Conservation (phyloP, 352 stramenopile species). For the Pythium phragmiticola region DNA sequence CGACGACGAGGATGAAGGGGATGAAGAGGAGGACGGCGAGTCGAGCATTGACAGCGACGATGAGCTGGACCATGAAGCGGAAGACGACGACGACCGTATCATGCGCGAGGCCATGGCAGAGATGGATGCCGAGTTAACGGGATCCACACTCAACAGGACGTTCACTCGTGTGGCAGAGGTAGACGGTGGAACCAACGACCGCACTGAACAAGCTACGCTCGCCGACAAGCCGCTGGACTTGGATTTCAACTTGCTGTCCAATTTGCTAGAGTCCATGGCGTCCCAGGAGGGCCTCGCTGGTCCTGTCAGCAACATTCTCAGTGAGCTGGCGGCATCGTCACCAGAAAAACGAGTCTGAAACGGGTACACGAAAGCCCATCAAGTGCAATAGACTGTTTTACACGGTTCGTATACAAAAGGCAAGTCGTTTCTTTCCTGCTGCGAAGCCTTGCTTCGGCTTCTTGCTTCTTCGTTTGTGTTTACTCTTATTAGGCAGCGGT, state of each 20-base stretch:
- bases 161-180: slow-evolving; percentile 32
- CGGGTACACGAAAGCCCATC: neutral
- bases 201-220: neutral
- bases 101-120: slow-evolving; percentile 65
- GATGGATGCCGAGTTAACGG: slow-evolving; percentile 69
- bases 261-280: slow-evolving; percentile 79
- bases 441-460: no score
- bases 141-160: slow-evolving; percentile 55
- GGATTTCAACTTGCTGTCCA: slow-evolving; percentile 82
- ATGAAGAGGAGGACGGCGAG: slow-evolving; percentile 37
- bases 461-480: no score
- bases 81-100: slow-evolving; percentile 38
- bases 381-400: neutral
- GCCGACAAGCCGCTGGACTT: slow-evolving; percentile 60
- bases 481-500: neutral
- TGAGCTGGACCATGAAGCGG: slow-evolving; percentile 23
- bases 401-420: neutral
- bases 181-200: slow-evolving; percentile 6
- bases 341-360: neutral
- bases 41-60: slow-evolving; percentile 36
- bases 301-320: slow-evolving; percentile 75
- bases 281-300: slow-evolving; percentile 72
- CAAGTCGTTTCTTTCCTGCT: no score
- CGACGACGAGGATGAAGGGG: slow-evolving; percentile 32
- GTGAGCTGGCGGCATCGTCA: slow-evolving; percentile 36